Percentiles rank a stretch among this genome's conserved stretches.
Evolutionary conservation across 306 rosid genomes (phyloP).

Genomic region (Pueraria montana): DNA sequence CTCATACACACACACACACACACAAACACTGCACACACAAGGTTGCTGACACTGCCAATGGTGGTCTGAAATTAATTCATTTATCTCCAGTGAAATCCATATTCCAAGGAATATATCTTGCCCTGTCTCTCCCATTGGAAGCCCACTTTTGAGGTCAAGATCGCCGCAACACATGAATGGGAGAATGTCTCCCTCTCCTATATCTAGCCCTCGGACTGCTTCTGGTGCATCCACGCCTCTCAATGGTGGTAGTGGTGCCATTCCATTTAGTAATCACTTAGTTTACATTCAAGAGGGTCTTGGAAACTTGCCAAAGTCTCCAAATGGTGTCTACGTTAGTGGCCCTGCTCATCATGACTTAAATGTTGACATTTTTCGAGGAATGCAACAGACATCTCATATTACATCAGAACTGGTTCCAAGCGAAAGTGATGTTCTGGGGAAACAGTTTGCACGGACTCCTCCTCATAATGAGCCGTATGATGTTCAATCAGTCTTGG

Average conservation of each 20-base stretch:
- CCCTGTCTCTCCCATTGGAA: constrained; percentile 93
- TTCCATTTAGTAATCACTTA: constrained; percentile 69
- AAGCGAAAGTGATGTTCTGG: constrained; percentile 65
- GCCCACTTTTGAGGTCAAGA: constrained; percentile 90
- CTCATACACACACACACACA: background rate
- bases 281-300: constrained; percentile 75
- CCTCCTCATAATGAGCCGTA: constrained; percentile 57
- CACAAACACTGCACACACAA: background rate
- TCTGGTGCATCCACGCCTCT: constrained; percentile 94
- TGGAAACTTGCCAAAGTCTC: constrained; percentile 70
- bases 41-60: constrained; percentile 28
- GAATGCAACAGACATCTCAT: constrained; percentile 72
- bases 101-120: constrained; percentile 85
- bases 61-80: constrained; percentile 46
- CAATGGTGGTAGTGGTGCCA: constrained; percentile 72
- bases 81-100: constrained; percentile 74
- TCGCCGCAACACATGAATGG: constrained; percentile 87
- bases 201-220: constrained; percentile 87
- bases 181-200: constrained; percentile 93
- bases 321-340: constrained; percentile 57
- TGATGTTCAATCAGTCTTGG: constrained; percentile 85
- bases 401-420: constrained; percentile 64
- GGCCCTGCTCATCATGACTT: constrained; percentile 68
- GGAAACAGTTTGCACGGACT: constrained; percentile 62
- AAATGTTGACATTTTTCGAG: constrained; percentile 73